A percentile compares a stretch with the other conserved stretches of the same genome.
These are phyloP conservation scores for Coemansia sp. DNA, from an alignment of 371 early-diverging fungal genomes.

Conservation along the genomic window DNA sequence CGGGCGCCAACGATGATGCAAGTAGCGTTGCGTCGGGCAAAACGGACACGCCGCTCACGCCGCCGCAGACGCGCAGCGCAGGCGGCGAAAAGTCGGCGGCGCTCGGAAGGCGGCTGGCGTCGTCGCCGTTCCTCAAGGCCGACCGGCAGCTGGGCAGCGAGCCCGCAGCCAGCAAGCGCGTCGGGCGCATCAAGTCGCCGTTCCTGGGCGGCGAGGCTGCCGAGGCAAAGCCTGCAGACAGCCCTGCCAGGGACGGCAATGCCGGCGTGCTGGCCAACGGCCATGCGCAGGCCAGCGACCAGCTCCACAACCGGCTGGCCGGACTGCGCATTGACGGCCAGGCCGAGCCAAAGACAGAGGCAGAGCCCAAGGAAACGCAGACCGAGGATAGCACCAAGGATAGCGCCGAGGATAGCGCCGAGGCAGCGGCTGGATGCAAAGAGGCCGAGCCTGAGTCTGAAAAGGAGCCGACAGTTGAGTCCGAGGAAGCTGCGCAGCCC, in stretches of 20 bases:
- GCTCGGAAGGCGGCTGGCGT: slow-evolving; percentile 34
- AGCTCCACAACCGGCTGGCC: slow-evolving; percentile 22
- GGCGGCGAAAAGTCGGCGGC: slow-evolving; percentile 20
- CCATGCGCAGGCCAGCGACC: not conserved
- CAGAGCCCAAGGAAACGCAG: not conserved
- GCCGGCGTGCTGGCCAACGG: not conserved
- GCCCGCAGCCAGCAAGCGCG: slow-evolving; percentile 13
- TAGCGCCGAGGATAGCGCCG: not conserved
- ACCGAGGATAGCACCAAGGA: not conserved
- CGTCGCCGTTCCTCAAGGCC: slow-evolving; percentile 47
- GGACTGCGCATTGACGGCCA: slow-evolving; percentile 11
- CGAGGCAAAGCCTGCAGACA: not conserved
- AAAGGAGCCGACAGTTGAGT: not conserved
- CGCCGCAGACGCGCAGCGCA: slow-evolving; percentile 17
- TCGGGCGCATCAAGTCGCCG: slow-evolving; percentile 46
- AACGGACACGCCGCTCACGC: slow-evolving; percentile 1
- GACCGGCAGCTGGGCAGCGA: slow-evolving; percentile 30
- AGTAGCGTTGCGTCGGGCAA: slow-evolving; percentile 2
- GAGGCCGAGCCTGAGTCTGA: not conserved
- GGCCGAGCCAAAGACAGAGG: not conserved
- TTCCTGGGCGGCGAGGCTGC: slow-evolving; percentile 25
- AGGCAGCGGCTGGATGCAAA: not conserved
- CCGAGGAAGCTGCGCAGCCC: not conserved
- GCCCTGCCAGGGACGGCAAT: not conserved
- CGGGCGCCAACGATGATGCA: not conserved